A percentile compares a stretch with the other conserved stretches of the same genome.
Evolutionary conservation across 2,329 filamentous ascomycete species (phyloP).

Genomic region (Xylariaceae sp.): DNA sequence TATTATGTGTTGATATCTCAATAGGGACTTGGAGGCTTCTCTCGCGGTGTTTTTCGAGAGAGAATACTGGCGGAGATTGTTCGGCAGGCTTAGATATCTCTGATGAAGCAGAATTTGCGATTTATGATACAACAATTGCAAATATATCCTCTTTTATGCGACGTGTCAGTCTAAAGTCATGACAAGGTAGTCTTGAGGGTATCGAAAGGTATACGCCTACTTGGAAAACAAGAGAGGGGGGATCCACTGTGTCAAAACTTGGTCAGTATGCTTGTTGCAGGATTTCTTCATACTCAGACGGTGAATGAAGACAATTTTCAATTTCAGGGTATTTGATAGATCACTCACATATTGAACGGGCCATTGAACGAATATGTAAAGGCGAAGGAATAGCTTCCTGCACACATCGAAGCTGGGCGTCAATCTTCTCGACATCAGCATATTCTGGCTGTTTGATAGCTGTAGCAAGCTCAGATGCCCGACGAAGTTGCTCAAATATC

Average conservation of each 20-base stretch:
- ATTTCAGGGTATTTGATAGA: too few species aligned
- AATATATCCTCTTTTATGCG: background rate
- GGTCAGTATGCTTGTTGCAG: background rate
- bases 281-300: too few species aligned
- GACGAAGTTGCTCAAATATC: constrained; percentile 21
- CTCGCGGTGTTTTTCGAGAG: background rate
- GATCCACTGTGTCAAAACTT: background rate
- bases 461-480: background rate
- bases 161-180: background rate
- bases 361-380: background rate
- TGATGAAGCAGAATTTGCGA: background rate
- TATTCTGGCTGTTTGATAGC: background rate
- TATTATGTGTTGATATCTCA: background rate
- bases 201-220: background rate
- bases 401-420: background rate
- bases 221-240: background rate
- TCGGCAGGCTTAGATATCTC: background rate
- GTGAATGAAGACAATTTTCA: too few species aligned
- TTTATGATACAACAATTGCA: background rate
- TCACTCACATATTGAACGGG: background rate
- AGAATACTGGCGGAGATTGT: background rate
- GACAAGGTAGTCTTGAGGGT: background rate
- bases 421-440: background rate
- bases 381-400: background rate
- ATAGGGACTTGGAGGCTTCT: background rate